Evolutionary conservation across 179 eudicot genomes (phyloP).

Genomic region (Nepenthes alata): DNA sequence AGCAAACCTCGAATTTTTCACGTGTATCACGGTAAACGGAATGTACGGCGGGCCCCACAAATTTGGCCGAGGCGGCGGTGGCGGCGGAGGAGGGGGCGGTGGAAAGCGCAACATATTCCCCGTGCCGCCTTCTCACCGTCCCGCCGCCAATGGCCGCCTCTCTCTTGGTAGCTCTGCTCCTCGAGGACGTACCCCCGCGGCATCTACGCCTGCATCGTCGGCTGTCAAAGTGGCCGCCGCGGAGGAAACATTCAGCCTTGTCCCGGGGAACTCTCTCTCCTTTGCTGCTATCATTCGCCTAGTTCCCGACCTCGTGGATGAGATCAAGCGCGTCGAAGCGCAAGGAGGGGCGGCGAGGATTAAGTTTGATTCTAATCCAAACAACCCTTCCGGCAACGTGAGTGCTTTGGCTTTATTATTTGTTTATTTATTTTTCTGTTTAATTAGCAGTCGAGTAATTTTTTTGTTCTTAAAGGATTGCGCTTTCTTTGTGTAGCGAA

Average conservation of each 20-base stretch:
- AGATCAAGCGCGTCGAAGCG: conserved; percentile 72
- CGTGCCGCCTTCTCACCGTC: conserved; percentile 26
- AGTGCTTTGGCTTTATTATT: conserved; percentile 4
- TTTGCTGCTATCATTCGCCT: conserved; percentile 68
- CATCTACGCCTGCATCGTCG: conserved; percentile 6
- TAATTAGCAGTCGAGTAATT: too few species aligned
- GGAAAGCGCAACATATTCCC: conserved; percentile 44
- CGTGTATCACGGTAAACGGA: conserved; percentile 5
- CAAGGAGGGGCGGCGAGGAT: conserved; percentile 61
- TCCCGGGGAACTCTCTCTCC: conserved; percentile 36
- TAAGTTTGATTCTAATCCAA: conserved; percentile 63
- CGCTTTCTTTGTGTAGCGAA: too few species aligned
- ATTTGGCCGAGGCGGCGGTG: conserved; percentile 51
- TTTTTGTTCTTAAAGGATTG: too few species aligned
- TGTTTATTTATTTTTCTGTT: too few species aligned
- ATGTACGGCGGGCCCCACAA: conserved; percentile 73
- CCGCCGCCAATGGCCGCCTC: conserved; percentile 19
- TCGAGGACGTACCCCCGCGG: conserved; percentile 17
- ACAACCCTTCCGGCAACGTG: conserved; percentile 46
- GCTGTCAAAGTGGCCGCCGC: conserved; percentile 13
- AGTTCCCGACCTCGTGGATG: conserved; percentile 68
- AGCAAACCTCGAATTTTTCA: too few species aligned
- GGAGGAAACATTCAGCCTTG: conserved; percentile 65
- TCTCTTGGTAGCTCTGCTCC: conserved; percentile 31
- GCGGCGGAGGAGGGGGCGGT: conserved; percentile 22